phyloP scores from a whole-genome alignment of 2,329 filamentous ascomycete species.

The Diaporthe velutina region DNA sequence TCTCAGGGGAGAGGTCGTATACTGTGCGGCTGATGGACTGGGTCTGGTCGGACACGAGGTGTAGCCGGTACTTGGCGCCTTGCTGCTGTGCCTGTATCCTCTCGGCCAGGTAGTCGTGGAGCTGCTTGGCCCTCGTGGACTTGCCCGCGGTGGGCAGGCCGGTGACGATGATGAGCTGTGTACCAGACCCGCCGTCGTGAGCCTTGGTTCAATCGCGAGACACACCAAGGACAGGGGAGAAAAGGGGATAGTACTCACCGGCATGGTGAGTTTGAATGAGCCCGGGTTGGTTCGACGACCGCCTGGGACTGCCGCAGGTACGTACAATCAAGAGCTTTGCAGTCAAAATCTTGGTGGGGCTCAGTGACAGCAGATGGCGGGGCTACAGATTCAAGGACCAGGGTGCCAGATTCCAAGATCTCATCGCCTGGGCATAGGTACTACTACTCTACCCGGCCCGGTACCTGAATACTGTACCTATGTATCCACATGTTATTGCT shows the following conservation, averaged over 20 bases:
- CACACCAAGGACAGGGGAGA: neutral
- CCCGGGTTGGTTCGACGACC: constrained; percentile 3
- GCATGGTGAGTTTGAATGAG: constrained; percentile 36
- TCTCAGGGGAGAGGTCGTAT: constrained; percentile 72
- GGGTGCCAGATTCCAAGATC: constrained; percentile 8
- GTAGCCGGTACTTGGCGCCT: constrained; percentile 70
- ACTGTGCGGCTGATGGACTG: constrained; percentile 78
- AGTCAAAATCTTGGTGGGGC: constrained; percentile 29
- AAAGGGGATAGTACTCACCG: constrained; percentile 34
- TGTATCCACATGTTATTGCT: neutral
- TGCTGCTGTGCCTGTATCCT: constrained; percentile 60
- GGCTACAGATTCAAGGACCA: neutral
- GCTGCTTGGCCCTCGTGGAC: constrained; percentile 74
- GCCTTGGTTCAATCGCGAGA: neutral
- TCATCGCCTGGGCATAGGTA: constrained; percentile 10
- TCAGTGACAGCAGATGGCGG: constrained; percentile 10
- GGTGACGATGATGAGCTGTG: constrained; percentile 75
- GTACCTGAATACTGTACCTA: neutral
- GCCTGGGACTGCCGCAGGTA: neutral
- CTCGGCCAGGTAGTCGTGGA: constrained; percentile 73
- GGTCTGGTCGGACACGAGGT: constrained; percentile 80
- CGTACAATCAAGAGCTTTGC: constrained; percentile 16
- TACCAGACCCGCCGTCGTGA: neutral
- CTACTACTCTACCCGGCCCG: no score
- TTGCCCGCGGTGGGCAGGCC: constrained; percentile 79